phyloP scores from a whole-genome alignment of 257 asterid genomes.

The Nicotiana paniculata region DNA sequence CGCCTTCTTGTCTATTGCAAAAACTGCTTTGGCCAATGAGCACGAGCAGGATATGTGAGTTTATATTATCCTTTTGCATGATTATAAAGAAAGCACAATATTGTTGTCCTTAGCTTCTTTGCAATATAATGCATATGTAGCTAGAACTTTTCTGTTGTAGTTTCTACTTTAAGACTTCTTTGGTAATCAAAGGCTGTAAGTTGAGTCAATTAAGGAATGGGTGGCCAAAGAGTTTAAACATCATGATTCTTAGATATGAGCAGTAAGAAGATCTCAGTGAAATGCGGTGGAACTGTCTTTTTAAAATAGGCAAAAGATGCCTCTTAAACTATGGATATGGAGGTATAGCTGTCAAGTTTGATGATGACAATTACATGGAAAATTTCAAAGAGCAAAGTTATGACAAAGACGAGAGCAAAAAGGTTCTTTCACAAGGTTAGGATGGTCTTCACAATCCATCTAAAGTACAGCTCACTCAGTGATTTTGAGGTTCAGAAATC shows the following conservation, averaged over 20 bases:
- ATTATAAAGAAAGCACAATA: background rate
- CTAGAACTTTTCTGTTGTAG: background rate
- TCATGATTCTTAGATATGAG: background rate
- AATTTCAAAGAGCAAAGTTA: no score
- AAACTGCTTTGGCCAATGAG: slow-evolving; percentile 76
- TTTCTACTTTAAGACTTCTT: background rate
- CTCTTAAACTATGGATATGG: background rate
- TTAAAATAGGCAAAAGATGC: background rate
- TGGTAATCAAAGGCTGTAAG: background rate
- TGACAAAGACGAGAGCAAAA: no score
- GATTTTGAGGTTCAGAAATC: no score
- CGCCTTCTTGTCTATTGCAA: slow-evolving; percentile 77
- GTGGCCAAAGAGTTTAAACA: background rate
- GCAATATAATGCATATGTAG: background rate
- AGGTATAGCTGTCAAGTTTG: background rate
- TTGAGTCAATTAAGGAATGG: background rate
- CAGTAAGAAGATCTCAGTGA: background rate
- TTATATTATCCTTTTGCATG: background rate
- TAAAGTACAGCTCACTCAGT: no score
- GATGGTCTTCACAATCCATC: no score
- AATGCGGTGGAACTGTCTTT: background rate
- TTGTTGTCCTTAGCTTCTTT: background rate
- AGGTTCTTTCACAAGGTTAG: no score
- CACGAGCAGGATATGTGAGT: slow-evolving; percentile 92
- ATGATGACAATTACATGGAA: background rate